These are phyloP conservation scores for Metschnikowia santaceciliae DNA, from an alignment of 805 yeast species.

Conservation along the genomic window DNA sequence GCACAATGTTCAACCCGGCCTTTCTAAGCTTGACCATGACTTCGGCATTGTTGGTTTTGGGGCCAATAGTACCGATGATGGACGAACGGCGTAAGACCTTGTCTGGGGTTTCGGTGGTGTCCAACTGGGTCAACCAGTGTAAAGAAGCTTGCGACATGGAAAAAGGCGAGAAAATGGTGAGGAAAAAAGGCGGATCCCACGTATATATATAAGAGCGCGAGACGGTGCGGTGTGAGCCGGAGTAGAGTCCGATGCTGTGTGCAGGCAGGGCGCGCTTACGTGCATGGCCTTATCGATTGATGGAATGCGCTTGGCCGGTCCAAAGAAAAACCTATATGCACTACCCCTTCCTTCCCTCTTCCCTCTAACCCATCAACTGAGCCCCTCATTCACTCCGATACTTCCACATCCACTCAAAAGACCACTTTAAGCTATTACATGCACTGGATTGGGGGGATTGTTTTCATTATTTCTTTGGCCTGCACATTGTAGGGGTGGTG, in stretches of 20 bases:
- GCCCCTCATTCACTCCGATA: too few relatives aligned
- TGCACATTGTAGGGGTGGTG: neutral
- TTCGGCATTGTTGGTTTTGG: constrained; percentile 91
- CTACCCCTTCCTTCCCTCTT: neutral
- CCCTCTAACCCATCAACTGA: too few relatives aligned
- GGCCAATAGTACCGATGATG: constrained; percentile 98
- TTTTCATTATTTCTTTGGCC: too few relatives aligned
- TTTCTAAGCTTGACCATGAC: constrained; percentile 81
- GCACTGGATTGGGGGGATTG: too few relatives aligned
- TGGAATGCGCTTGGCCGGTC: neutral
- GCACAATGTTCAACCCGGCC: constrained; percentile 96
- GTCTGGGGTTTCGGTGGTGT: constrained; percentile 71
- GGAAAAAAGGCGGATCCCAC: constrained; percentile 10
- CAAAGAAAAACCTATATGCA: neutral
- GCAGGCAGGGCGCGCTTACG: constrained; percentile 6
- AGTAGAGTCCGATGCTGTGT: constrained; percentile 13
- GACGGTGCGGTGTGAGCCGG: constrained; percentile 31
- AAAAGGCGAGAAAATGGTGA: neutral
- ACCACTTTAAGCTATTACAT: too few relatives aligned
- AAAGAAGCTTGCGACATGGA: constrained; percentile 46
- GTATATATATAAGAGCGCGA: constrained; percentile 11
- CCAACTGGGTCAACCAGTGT: constrained; percentile 80
- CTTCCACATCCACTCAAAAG: too few relatives aligned
- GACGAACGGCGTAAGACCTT: constrained; percentile 86
- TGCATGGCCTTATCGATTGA: neutral